phyloP scores from a whole-genome alignment of 75 land plant species.

The Selaginella tamariscina region DNA sequence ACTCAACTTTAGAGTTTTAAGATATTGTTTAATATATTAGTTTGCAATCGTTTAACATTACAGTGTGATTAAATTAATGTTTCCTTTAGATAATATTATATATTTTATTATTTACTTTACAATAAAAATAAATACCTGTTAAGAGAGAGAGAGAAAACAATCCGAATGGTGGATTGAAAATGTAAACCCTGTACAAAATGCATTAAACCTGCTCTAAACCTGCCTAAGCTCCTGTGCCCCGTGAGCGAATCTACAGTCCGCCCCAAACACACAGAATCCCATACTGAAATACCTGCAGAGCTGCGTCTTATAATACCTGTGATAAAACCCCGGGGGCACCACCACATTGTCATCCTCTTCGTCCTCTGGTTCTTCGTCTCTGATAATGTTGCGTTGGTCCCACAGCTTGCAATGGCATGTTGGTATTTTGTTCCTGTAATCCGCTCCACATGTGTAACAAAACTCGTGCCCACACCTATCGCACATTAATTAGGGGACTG shows the following conservation, averaged over 20 bases:
- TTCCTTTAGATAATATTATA: too few species aligned
- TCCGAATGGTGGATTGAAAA: too few species aligned
- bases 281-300: slow-evolving; percentile 22
- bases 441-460: slow-evolving; percentile 79
- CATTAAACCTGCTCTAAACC: too few species aligned
- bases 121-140: too few species aligned
- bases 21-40: too few species aligned
- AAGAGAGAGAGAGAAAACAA: too few species aligned
- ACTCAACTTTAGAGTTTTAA: too few species aligned
- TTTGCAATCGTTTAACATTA: too few species aligned
- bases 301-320: slow-evolving; percentile 24
- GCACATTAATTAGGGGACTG: too few species aligned
- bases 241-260: slow-evolving; percentile 28
- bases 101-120: too few species aligned
- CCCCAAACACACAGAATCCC: slow-evolving; percentile 16
- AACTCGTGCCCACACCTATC: slow-evolving; percentile 81
- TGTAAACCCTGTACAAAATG: too few species aligned
- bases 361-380: neutral
- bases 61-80: too few species aligned
- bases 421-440: slow-evolving; percentile 54
- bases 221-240: slow-evolving; percentile 22
- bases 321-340: neutral
- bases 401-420: slow-evolving; percentile 62
- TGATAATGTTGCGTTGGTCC: slow-evolving; percentile 42
- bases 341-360: slow-evolving; percentile 14